Evolutionary conservation across 2,329 filamentous ascomycete species (phyloP), one percentile per base, ranked within the genome.

Genomic region (Diplodia seriata): DNA sequence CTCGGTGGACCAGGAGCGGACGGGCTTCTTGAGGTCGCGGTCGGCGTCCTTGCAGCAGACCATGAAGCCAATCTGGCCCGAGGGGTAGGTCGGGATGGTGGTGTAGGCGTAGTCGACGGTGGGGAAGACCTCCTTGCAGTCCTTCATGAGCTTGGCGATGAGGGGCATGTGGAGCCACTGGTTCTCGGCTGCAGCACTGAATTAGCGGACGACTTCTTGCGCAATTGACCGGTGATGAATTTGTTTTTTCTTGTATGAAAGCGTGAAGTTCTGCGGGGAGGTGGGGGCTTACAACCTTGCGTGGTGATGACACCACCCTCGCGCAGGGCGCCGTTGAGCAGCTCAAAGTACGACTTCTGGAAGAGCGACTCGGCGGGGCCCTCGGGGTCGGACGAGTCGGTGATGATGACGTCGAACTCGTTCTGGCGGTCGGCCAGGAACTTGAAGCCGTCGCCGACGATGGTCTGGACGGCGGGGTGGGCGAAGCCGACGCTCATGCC

Each of bases 61-160:
- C 94, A 99, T 97, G 90, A 99, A 99, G 79, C 95, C 95, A 77
- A 99, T 99, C 86, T 99, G 95, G 79, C 95, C 95, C 68, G 93
- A 97, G 73, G 95, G 95, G 86, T 99, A 99, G 79, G 95, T 99
- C 69, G 95, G 95, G 82, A 99, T 99, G 76, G 94, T 98, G 77
- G 94, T 98, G 88, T 97, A 99, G 75, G 92, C 95, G 85, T 98
- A 99, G 85, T 99, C 95, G 81, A 91, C 95, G 71, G 92, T 92
- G 72, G 95, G 94, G 90, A 99, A 99, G 81, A 99, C 92, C 82
- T 95, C 91, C 81, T 91, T 91, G 91, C 94, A 97, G 78, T 93
- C 88, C 87, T 97, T 94, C 89, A 97, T 97, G 77, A 99, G 91
- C 84, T 94, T 88, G 80, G 90, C 89, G 83, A 99, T 99, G 76